Conservation (phyloP, 257 asterid genomes). For the Vinca minor region DNA sequence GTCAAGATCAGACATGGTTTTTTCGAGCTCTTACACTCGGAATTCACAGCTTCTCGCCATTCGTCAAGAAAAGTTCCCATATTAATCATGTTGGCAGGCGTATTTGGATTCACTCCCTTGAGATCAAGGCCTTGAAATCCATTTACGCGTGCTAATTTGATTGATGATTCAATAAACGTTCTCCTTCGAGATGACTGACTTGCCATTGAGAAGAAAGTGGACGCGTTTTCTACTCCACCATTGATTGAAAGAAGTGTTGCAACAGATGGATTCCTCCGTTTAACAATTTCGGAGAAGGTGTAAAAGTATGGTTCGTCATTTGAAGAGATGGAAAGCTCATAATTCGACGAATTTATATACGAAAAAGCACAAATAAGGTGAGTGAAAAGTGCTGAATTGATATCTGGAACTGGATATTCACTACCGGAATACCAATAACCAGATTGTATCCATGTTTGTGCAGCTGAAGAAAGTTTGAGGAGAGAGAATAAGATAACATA, state of each 20-base stretch:
- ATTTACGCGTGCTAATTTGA: conserved; percentile 16
- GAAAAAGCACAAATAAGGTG: conserved; percentile 30
- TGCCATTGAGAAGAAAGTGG: conserved; percentile 16
- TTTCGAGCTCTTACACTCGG: conserved; percentile 4
- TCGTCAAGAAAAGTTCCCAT: conserved; percentile 26
- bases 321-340: conserved; percentile 19
- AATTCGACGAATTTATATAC: conserved; percentile 16
- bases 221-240: conserved; percentile 14
- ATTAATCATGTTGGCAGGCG: conserved; percentile 18
- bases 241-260: conserved; percentile 25
- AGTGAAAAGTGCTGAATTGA: conserved; percentile 32
- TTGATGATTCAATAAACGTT: conserved; percentile 22
- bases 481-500: background rate
- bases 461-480: background rate
- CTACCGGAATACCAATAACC: conserved; percentile 37
- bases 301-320: conserved; percentile 22
- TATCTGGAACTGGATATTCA: conserved; percentile 24
- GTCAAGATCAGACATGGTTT: conserved; percentile 19
- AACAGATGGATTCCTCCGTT: conserved; percentile 29
- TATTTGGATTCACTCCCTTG: conserved; percentile 12
- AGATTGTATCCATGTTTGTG: conserved; percentile 30
- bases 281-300: conserved; percentile 25
- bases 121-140: conserved; percentile 29
- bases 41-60: conserved; percentile 26
- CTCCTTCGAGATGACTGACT: conserved; percentile 14